Percentiles rank a stretch among this genome's conserved stretches.
These are phyloP conservation scores for Alopecurus myosuroides DNA, from an alignment of 176 grass and related monocot species.

Conservation along the genomic window DNA sequence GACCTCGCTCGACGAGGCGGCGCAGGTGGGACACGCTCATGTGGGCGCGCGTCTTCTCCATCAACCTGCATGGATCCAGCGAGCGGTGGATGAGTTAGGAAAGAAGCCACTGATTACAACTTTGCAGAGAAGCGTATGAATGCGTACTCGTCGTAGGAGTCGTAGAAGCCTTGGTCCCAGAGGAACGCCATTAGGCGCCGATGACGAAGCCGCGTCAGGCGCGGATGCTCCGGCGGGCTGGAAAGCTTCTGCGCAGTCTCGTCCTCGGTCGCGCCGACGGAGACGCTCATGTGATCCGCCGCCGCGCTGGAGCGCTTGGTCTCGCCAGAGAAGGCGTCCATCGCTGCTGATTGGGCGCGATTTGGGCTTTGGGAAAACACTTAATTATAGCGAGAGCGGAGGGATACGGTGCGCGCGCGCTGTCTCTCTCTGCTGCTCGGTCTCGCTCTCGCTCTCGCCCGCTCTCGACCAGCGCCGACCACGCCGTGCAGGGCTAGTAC, in stretches of 20 bases:
- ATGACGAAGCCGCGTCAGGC: neutral
- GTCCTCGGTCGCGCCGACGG: neutral
- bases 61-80: neutral
- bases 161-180: neutral
- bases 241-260: neutral
- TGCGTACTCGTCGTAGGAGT: neutral
- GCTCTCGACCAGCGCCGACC: too few relatives aligned
- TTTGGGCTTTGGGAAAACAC: neutral
- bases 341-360: neutral
- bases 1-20: neutral
- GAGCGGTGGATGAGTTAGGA: neutral
- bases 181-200: neutral
- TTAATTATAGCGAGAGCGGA: neutral
- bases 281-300: neutral
- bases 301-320: neutral
- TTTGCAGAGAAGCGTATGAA: neutral
- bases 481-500: too few relatives aligned
- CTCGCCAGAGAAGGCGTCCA: neutral
- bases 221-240: neutral
- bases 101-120: neutral
- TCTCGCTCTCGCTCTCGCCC: too few relatives aligned
- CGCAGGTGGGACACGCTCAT: neutral
- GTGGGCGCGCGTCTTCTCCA: conserved; percentile 1
- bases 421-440: neutral
- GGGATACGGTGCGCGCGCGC: neutral